Evolutionary conservation across 192 early-diverging fungal genomes (phyloP).

Genomic region (Coemansia sp.): DNA sequence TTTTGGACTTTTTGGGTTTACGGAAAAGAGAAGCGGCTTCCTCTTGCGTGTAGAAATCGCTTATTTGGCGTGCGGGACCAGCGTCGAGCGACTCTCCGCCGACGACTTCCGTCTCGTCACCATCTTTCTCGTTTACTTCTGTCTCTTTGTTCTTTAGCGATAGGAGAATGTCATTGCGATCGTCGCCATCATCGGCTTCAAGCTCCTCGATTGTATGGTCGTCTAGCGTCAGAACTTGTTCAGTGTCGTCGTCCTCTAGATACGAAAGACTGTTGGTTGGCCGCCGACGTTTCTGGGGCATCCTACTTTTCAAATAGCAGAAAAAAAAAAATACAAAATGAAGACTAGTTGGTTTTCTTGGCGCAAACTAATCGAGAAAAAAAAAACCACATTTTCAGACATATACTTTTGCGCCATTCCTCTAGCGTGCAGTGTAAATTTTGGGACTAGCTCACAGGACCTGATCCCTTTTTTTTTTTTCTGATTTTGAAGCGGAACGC

Average conservation of each 20-base stretch:
- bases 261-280: background rate
- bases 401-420: background rate
- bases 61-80: constrained; percentile 44
- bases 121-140: background rate
- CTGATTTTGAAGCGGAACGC: background rate
- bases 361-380: too few relatives aligned
- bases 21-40: constrained; percentile 76
- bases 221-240: constrained; percentile 83
- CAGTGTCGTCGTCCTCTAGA: constrained; percentile 41
- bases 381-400: too few relatives aligned
- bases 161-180: background rate
- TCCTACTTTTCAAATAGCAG: background rate
- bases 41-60: constrained; percentile 89
- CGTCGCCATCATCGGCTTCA: constrained; percentile 20
- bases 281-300: constrained; percentile 2
- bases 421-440: background rate
- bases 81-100: constrained; percentile 1
- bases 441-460: background rate
- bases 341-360: too few relatives aligned
- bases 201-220: constrained; percentile 70
- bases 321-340: background rate
- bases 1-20: constrained; percentile 66
- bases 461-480: background rate
- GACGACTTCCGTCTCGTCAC: background rate
- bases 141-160: background rate